Percentiles rank a stretch among this genome's conserved stretches.
phyloP scores from a whole-genome alignment of 257 asterid genomes.

The Knoxia roxburghii region DNA sequence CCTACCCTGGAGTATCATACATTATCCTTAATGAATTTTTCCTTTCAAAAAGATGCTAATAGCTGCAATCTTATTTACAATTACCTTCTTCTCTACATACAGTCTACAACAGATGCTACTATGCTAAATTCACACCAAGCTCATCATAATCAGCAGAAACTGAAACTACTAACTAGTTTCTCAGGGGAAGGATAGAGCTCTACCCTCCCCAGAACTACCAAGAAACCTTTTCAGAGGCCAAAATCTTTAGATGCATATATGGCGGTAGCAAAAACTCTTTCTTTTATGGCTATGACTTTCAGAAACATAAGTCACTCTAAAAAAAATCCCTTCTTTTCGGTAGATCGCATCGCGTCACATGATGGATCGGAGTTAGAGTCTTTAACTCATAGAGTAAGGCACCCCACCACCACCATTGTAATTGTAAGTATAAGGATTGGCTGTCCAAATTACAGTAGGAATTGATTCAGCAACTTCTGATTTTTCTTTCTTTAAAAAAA shows the following conservation, averaged over 20 bases:
- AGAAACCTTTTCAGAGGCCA: background rate
- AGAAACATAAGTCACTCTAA: background rate
- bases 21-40: background rate
- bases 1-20: too few species aligned
- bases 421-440: too few species aligned
- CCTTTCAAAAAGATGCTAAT: too few species aligned
- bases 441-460: too few species aligned
- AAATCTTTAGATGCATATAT: too few species aligned
- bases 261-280: background rate
- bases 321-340: background rate
- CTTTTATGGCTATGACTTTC: background rate
- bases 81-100: too few species aligned
- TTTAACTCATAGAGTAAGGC: too few species aligned
- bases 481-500: too few species aligned
- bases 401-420: too few species aligned
- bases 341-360: constrained; percentile 1
- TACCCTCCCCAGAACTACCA: background rate
- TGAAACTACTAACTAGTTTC: background rate
- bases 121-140: background rate
- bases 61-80: too few species aligned
- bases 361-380: background rate
- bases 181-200: background rate
- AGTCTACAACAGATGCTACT: background rate
- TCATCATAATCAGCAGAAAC: background rate
- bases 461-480: too few species aligned